Evolutionary conservation across 345 rosid genomes (phyloP).

Genomic region (Linum tenue): DNA sequence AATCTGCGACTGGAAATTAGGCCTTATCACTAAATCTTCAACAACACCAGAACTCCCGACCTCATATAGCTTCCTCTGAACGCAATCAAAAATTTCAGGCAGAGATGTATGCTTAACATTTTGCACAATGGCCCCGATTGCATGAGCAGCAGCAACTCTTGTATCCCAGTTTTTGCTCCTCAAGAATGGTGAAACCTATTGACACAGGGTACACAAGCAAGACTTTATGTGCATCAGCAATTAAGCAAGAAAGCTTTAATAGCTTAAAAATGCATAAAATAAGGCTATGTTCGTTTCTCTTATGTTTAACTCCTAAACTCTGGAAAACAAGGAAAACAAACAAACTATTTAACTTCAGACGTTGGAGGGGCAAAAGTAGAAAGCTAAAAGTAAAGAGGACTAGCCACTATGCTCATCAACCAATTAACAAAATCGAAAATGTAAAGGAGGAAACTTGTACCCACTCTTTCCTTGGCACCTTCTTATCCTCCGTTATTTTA

Average conservation of each 20-base stretch:
- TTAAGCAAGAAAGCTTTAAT: background rate
- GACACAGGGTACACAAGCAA: conserved; percentile 8
- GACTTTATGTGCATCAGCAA: background rate
- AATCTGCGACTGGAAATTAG: conserved; percentile 53
- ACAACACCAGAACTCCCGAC: conserved; percentile 52
- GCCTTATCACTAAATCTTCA: conserved; percentile 59
- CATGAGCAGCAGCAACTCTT: conserved; percentile 99
- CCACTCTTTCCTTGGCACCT: too few relatives aligned
- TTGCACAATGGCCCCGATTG: conserved; percentile 89
- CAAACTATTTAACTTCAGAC: too few relatives aligned
- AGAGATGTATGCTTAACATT: conserved; percentile 79
- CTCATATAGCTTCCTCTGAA: conserved; percentile 55
- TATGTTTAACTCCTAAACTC: too few relatives aligned
- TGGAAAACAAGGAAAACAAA: too few relatives aligned
- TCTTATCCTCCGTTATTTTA: too few relatives aligned
- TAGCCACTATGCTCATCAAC: too few relatives aligned
- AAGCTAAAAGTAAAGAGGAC: too few relatives aligned
- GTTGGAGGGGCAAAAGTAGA: too few relatives aligned
- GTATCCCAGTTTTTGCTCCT: conserved; percentile 98
- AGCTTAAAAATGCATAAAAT: background rate
- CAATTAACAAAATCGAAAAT: too few relatives aligned
- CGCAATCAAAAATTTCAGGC: conserved; percentile 52
- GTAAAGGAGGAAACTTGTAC: too few relatives aligned
- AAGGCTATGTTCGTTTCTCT: too few relatives aligned
- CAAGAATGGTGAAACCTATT: conserved; percentile 77